These are phyloP conservation scores for Picochlorum sp. DNA, from an alignment of 139 green algal genomes.

Conservation along the genomic window DNA sequence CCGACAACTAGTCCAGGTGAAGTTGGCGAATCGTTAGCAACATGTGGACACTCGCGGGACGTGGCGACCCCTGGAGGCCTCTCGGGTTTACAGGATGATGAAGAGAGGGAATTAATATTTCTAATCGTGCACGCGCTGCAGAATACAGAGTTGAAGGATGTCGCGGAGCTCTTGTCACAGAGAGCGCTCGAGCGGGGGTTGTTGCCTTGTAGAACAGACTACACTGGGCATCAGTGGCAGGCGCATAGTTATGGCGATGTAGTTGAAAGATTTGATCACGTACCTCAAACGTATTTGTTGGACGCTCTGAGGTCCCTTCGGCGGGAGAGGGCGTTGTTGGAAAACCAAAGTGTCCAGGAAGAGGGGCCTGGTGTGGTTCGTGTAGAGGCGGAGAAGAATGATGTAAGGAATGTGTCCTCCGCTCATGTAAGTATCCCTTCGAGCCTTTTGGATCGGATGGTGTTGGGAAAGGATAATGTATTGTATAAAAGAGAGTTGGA, in stretches of 20 bases:
- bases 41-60: too few relatives aligned
- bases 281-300: not conserved
- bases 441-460: not conserved
- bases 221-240: constrained; percentile 14
- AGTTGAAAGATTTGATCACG: constrained; percentile 4
- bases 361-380: not conserved
- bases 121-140: constrained; percentile 34
- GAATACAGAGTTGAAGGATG: constrained; percentile 19
- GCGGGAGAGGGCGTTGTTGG: not conserved
- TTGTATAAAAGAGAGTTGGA: not conserved
- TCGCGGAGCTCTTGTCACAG: constrained; percentile 27
- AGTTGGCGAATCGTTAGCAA: too few relatives aligned
- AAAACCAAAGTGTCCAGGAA: not conserved
- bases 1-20: too few relatives aligned
- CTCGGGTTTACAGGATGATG: not conserved
- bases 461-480: not conserved
- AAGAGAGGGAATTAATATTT: constrained; percentile 25
- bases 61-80: too few relatives aligned
- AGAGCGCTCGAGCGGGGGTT: constrained; percentile 29
- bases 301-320: not conserved
- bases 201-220: constrained; percentile 42
- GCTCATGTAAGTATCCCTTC: not conserved
- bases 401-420: not conserved
- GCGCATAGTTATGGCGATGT: constrained; percentile 9
- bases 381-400: not conserved